Percentiles rank a stretch among this genome's conserved stretches.
Evolutionary conservation across 345 rosid species (phyloP).

Genomic region (Eucalyptus tenuipes): DNA sequence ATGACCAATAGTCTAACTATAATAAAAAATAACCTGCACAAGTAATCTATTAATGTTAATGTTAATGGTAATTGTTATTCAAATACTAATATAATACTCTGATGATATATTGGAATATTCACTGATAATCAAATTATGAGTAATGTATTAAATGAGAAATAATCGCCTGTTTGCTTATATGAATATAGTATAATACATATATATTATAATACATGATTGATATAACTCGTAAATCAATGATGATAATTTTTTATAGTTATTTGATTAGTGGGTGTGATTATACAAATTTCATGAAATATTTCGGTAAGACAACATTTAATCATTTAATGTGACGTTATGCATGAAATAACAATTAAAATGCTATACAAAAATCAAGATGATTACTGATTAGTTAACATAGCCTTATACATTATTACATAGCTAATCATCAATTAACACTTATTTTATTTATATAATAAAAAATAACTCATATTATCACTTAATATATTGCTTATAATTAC

Average conservation of each 20-base stretch:
- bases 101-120: not conserved
- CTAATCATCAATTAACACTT: not conserved
- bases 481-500: not conserved
- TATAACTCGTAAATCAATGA: not conserved
- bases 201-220: not conserved
- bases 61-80: not conserved
- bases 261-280: not conserved
- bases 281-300: not conserved
- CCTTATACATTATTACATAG: not conserved
- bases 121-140: not conserved
- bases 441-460: not conserved
- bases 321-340: not conserved
- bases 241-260: not conserved
- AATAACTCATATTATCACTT: not conserved
- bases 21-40: not conserved
- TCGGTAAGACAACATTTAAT: not conserved
- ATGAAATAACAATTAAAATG: not conserved
- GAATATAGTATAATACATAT: not conserved
- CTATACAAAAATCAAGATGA: not conserved
- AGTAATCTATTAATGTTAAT: not conserved
- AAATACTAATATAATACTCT: not conserved
- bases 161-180: not conserved
- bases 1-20: not conserved
- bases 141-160: not conserved
- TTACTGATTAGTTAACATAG: not conserved